These are phyloP conservation scores for Ceratocystis harringtonii DNA, from an alignment of 2,329 filamentous ascomycete species.

Conservation along the genomic window DNA sequence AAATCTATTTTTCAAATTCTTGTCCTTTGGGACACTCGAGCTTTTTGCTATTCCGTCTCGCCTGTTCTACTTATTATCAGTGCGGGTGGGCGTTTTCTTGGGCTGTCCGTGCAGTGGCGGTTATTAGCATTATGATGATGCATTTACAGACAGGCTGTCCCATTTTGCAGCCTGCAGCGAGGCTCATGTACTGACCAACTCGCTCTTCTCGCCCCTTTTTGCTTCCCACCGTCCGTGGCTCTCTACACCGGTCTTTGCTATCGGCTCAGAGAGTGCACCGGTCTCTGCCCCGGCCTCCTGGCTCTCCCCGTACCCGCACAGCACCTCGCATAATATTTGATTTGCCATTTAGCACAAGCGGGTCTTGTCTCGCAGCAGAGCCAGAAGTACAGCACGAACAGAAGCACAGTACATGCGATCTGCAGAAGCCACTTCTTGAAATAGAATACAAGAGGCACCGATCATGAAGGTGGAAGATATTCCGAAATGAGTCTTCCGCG, in stretches of 20 bases:
- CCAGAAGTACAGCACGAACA: too few relatives aligned
- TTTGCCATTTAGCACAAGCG: not conserved
- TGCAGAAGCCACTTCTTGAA: constrained; percentile 1
- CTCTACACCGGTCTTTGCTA: not conserved
- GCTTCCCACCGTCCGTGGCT: not conserved
- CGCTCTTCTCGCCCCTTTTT: not conserved
- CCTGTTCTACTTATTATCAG: not conserved
- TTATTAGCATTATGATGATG: not conserved
- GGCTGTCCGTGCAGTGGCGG: not conserved
- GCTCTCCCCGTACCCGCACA: not conserved
- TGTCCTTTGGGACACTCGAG: not conserved
- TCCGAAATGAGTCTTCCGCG: not conserved
- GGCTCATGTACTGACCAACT: not conserved
- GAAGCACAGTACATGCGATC: not conserved
- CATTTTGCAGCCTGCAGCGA: not conserved
- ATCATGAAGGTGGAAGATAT: constrained; percentile 2
- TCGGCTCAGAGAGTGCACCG: not conserved
- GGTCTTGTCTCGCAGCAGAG: not conserved
- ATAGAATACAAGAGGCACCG: not conserved
- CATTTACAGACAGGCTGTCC: not conserved
- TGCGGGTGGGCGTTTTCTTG: not conserved
- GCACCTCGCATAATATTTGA: not conserved
- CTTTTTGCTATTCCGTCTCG: not conserved
- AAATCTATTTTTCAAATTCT: not conserved
- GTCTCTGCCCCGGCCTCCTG: not conserved